These are phyloP conservation scores for Colletotrichum somersetense DNA, from an alignment of 2,329 filamentous ascomycete genomes.

Conservation along the genomic window DNA sequence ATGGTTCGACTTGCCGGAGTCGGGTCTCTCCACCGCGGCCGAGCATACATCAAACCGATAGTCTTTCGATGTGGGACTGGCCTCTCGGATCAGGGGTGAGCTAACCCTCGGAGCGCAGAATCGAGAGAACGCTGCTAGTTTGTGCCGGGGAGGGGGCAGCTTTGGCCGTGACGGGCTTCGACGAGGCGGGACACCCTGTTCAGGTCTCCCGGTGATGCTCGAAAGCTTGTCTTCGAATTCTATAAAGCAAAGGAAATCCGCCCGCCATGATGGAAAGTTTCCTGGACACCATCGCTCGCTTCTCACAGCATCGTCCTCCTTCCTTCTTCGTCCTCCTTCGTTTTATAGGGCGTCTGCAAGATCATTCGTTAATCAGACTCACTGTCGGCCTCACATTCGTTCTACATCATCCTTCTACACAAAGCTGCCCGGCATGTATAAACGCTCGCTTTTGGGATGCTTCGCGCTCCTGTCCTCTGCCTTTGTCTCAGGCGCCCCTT, in stretches of 20 bases:
- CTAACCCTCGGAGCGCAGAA: slow-evolving; percentile 15
- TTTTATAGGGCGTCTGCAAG: slow-evolving; percentile 20
- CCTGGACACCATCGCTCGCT: slow-evolving; percentile 30
- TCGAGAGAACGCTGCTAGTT: slow-evolving; percentile 25
- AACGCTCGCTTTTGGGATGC: slow-evolving; percentile 36
- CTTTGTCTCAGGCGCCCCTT: slow-evolving; percentile 35
- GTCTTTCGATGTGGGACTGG: slow-evolving; percentile 13
- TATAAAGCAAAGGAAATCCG: slow-evolving; percentile 30
- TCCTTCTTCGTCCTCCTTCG: slow-evolving; percentile 26
- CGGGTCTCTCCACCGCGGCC: slow-evolving; percentile 11
- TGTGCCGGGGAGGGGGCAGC: background rate
- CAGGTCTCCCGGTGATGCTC: background rate
- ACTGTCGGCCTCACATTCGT: slow-evolving; percentile 8
- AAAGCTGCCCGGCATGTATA: slow-evolving; percentile 32
- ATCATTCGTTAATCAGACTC: slow-evolving; percentile 12
- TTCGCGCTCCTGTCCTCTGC: slow-evolving; percentile 35
- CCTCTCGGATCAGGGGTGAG: slow-evolving; percentile 21
- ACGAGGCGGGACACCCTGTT: slow-evolving; percentile 10
- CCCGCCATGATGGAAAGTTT: background rate
- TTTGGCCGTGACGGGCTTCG: background rate
- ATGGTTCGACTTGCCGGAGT: slow-evolving; percentile 1
- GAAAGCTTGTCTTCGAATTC: slow-evolving; percentile 18
- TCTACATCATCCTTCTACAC: slow-evolving; percentile 32
- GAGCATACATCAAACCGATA: background rate
- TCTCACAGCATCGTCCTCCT: slow-evolving; percentile 28